These are phyloP conservation scores for Mrakia blollopis DNA, from an alignment of 768 basidiomycete genomes.

Conservation along the genomic window DNA sequence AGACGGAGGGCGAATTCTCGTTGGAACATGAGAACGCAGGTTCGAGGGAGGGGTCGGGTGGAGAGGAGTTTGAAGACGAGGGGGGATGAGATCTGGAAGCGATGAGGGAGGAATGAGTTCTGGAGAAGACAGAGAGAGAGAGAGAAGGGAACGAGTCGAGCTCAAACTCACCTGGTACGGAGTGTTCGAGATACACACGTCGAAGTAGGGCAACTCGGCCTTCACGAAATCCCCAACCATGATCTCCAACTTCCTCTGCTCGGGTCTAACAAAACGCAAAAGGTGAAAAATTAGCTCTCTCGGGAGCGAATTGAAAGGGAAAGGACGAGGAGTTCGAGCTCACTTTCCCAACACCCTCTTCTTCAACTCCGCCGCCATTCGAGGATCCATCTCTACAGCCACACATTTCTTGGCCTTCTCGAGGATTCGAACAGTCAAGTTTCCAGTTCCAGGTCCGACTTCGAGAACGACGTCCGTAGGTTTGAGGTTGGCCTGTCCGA, in stretches of 20 bases:
- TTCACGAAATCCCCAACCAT: conserved; percentile 98
- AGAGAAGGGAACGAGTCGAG: background rate
- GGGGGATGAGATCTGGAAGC: conserved; percentile 75
- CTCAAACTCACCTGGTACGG: conserved; percentile 69
- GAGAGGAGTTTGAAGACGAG: conserved; percentile 95
- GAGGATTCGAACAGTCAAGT: conserved; percentile 86
- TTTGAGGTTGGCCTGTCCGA: conserved; percentile 71
- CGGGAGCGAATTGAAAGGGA: background rate
- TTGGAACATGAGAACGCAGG: conserved; percentile 99
- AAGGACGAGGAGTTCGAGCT: conserved; percentile 45
- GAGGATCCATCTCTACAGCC: conserved; percentile 87
- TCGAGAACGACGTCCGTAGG: conserved; percentile 95
- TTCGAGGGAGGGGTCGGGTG: conserved; percentile 86
- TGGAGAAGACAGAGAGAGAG: background rate
- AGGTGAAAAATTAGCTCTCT: background rate
- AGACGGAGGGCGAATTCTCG: conserved; percentile 94
- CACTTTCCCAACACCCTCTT: conserved; percentile 98
- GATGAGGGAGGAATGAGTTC: background rate
- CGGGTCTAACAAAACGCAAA: conserved; percentile 58
- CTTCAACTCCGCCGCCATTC: conserved; percentile 95
- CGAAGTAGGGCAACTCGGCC: conserved; percentile 95
- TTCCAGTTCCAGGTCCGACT: conserved; percentile 59
- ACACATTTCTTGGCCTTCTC: conserved; percentile 89
- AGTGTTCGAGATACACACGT: conserved; percentile 98
- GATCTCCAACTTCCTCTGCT: conserved; percentile 89